Base-by-base conservation (phyloP, 2,329 filamentous ascomycete species). In the Apiospora arundinis region DNA sequence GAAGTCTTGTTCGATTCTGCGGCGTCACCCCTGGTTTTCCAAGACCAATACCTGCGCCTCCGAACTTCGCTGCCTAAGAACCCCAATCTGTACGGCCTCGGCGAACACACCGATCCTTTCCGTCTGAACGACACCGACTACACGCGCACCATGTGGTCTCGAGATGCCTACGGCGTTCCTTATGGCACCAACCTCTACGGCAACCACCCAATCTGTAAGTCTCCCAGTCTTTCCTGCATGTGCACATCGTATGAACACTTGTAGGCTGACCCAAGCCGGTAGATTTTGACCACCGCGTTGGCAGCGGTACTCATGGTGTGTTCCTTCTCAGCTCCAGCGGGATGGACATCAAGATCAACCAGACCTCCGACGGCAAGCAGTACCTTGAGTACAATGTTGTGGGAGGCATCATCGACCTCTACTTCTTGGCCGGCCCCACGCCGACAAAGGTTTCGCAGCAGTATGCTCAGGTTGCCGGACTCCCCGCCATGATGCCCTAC, bases 371-470 rank as follows among this genome's bases (percentile, higher is more conserved):
- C 32, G 84, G 86, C 9, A 85, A 88, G 8, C 90, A 95, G 78
- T 94, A 91, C 71, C 86, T 96, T 6, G 92, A 95, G 81, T 96
- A 95, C 82, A 94, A 95, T 79, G 89, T 90, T 0, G 85, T 95
- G 0, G 93, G 93, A 8, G 93, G 94, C 12, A 87, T 95, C 25
- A 78, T 96, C 2, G 94, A 95, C 79, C 88, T 92, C 69, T 92
- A 92, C 77, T 92, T 92, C 76, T 76, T 92, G 12, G 85, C 88
- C 11, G 91, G 90, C 0, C 88, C 89, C 0, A 85, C 83, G 0
- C 88, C 90, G 0, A 81, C 88, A 49, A 87, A 90, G 14, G 89
- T 91, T 0, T 83, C 88, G 14, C 82, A 83, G 74, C 89, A 92
- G 75, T 92, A 92, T 73, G 83, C 88, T 0, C 84, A 88, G 71